Evolutionary conservation across 257 asterid genomes (phyloP).

Genomic region (Nemophila menziesii): DNA sequence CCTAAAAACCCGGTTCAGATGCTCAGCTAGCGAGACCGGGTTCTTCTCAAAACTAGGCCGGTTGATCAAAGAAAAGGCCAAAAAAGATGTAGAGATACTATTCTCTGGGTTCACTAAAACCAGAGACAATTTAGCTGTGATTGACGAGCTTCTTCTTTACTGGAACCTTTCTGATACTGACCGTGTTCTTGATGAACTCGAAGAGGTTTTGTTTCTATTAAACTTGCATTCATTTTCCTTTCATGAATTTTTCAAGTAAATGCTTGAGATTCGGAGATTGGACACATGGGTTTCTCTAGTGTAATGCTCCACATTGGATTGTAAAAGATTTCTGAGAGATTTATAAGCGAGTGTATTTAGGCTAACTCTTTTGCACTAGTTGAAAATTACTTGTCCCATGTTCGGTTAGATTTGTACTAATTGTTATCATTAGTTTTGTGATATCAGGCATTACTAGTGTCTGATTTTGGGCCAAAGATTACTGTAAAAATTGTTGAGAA

Average conservation of each 20-base stretch:
- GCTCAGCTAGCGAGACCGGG: constrained; percentile 68
- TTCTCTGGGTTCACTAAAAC: constrained; percentile 90
- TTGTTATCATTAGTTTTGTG: constrained; percentile 1
- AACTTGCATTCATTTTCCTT: background rate
- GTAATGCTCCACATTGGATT: too few relatives aligned
- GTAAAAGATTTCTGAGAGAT: too few relatives aligned
- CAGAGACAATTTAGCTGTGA: constrained; percentile 73
- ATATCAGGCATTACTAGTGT: constrained; percentile 57
- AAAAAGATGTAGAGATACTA: constrained; percentile 74
- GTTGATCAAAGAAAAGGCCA: constrained; percentile 83
- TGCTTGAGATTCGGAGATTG: background rate
- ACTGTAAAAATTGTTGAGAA: constrained; percentile 83
- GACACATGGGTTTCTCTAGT: too few relatives aligned
- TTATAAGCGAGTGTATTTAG: too few relatives aligned
- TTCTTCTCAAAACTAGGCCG: constrained; percentile 88
- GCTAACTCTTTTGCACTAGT: too few relatives aligned
- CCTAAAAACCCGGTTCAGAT: constrained; percentile 35
- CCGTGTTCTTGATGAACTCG: constrained; percentile 75
- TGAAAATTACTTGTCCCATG: too few relatives aligned
- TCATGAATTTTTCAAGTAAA: background rate
- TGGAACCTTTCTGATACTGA: constrained; percentile 96
- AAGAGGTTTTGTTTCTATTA: constrained; percentile 52
- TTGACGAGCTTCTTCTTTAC: constrained; percentile 81
- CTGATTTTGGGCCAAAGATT: constrained; percentile 94
- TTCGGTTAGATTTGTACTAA: too few relatives aligned